These are phyloP conservation scores for Eucalyptus cloeziana DNA, from an alignment of 345 rosid genomes.

Conservation along the genomic window DNA sequence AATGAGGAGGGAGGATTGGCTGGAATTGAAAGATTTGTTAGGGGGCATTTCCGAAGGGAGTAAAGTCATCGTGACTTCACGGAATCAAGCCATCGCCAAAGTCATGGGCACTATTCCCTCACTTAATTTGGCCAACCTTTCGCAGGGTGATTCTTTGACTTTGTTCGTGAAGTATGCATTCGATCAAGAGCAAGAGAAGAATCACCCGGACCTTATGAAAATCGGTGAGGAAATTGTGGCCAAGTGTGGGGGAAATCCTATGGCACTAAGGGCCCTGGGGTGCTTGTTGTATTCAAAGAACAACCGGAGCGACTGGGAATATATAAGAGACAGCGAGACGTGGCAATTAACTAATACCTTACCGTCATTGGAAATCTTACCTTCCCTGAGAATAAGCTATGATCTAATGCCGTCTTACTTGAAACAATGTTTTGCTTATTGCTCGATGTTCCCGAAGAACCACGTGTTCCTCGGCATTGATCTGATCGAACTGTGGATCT, in stretches of 20 bases:
- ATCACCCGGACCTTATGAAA: no score
- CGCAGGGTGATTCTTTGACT: rapidly evolving
- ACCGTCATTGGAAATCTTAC: neutral
- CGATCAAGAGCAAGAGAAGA: no score
- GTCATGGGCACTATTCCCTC: rapidly evolving
- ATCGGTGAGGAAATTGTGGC: rapidly evolving
- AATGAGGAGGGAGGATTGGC: rapidly evolving
- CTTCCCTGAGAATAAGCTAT: slow-evolving; percentile 8
- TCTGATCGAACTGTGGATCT: neutral
- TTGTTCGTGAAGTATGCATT: no score
- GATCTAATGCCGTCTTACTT: slow-evolving; percentile 14
- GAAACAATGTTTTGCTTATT: slow-evolving; percentile 22
- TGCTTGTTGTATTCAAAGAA: neutral
- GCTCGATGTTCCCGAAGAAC: slow-evolving; percentile 12
- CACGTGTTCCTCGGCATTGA: neutral
- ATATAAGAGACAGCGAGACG: neutral
- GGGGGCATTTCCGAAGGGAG: rapidly evolving
- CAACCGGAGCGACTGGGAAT: neutral
- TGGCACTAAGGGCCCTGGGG: slow-evolving; percentile 7
- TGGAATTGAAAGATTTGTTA: no score
- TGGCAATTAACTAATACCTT: neutral
- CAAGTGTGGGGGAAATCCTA: neutral
- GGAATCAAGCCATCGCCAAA: no score
- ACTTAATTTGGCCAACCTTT: no score
- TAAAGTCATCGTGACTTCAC: no score